Evolutionary conservation across 202 grass and related monocot species (phyloP).

Genomic region (Eragrostis tef): DNA sequence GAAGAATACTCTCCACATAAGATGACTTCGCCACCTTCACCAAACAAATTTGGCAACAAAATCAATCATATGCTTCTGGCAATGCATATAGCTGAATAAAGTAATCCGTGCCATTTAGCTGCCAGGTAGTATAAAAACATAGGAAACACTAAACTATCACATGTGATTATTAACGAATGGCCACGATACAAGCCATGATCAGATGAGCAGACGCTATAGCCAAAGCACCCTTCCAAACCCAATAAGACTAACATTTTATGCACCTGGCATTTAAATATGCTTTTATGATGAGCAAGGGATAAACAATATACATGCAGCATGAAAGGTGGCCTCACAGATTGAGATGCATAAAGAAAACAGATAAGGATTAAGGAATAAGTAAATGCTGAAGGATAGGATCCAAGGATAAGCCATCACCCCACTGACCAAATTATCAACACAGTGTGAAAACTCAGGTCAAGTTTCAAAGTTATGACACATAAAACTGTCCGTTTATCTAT

Average conservation of each 20-base stretch:
- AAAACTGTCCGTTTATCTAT: constrained; percentile 19
- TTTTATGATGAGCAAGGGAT: neutral
- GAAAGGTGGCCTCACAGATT: neutral
- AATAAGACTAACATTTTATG: neutral
- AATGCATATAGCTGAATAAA: constrained; percentile 13
- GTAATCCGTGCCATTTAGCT: neutral
- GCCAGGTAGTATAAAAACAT: neutral
- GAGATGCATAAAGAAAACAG: neutral
- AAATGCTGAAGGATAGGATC: neutral
- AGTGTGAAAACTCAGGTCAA: neutral
- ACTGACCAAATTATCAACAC: too few relatives aligned
- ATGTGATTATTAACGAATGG: constrained; percentile 9
- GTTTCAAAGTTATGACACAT: neutral
- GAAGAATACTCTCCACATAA: constrained; percentile 99
- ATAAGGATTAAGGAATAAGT: neutral
- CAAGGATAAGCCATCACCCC: too few relatives aligned
- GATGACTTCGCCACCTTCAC: constrained; percentile 97
- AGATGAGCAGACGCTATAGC: neutral
- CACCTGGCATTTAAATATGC: too few relatives aligned
- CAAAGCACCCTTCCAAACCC: neutral
- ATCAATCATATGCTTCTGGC: constrained; percentile 40
- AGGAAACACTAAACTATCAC: constrained; percentile 10
- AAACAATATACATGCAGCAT: neutral
- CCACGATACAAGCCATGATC: constrained; percentile 3
- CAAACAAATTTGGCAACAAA: constrained; percentile 42